Base-by-base conservation (phyloP, 208 protist genomes). In the Angomonas ambiguus region DNA sequence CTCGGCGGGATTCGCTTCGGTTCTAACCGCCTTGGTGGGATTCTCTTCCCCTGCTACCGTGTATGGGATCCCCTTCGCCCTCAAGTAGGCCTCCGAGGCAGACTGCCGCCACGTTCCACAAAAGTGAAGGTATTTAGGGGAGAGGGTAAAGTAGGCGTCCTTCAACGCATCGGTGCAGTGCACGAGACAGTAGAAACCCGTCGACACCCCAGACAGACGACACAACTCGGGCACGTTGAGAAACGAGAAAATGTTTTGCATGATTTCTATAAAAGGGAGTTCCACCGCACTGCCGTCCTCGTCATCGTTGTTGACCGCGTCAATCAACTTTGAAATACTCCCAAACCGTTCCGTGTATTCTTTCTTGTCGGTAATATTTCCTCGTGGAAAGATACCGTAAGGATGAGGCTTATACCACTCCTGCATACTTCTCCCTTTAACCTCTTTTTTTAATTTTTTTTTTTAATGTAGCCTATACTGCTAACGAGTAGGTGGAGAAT, bases 121-220 rank as follows among this genome's bases (percentile, higher is more conserved):
- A 73, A 88, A 95, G 24, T 71, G 67, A 28, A 91, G 63, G 31
- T 82, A 80, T 0, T 71, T 62, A 1, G 88, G 80, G 6, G 80
- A 88, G 33, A 92, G 51, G 3, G 68, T 27, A 0, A 72, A 81
- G 76, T 89, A 83, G n/a, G 83, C 83, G 11, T 83, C 72, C 65
- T 91, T 95, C 72, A 85, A 87, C 31, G 84, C 79, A 18, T 95
- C 88, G 49, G 77, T 88, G 71, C 81, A 87, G 71, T 95, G 88
- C 53, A 90, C 74, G 38, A 92, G 73, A 22, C 81, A 80, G 59
- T 95, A 92, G 77, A 82, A 95, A 1, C 83, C 88, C 1, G 85
- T 95, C 74, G 85, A 88, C 33, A 77, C 78, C 45, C 70, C 65
- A 10, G 88, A 89, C 13, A 95, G 72, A 13, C 83, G 80, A 45